Conservation (phyloP, 805 yeast species). For the Vanderwaltozyma verrucispora region DNA sequence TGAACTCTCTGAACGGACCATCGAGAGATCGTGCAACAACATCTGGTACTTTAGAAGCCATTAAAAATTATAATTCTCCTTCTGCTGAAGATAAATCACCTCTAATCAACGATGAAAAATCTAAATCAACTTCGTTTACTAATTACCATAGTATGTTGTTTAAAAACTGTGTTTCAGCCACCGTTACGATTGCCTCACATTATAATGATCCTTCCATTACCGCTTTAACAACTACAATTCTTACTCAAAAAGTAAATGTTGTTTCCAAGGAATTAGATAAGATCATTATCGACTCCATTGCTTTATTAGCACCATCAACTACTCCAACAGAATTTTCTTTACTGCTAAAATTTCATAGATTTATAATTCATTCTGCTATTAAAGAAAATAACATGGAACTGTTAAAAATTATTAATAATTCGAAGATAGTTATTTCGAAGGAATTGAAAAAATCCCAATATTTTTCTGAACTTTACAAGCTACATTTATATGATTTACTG, state of each 20-base stretch:
- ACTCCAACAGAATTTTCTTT: slow-evolving; percentile 58
- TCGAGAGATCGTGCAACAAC: slow-evolving; percentile 8
- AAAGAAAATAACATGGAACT: slow-evolving; percentile 31
- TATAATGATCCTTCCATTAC: slow-evolving; percentile 66
- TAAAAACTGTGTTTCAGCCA: slow-evolving; percentile 59
- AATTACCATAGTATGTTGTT: slow-evolving; percentile 30
- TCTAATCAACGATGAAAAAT: not conserved
- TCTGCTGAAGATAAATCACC: not conserved
- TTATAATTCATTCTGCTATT: slow-evolving; percentile 36
- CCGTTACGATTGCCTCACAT: slow-evolving; percentile 51
- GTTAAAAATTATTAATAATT: slow-evolving; percentile 35
- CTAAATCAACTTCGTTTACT: slow-evolving; percentile 1
- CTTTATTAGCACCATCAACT: slow-evolving; percentile 49
- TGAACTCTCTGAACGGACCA: slow-evolving; percentile 8
- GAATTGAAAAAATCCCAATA: slow-evolving; percentile 21
- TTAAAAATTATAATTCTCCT: slow-evolving; percentile 3
- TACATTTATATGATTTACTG: slow-evolving; percentile 57
- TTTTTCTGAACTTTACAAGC: slow-evolving; percentile 35
- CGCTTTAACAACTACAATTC: slow-evolving; percentile 66
- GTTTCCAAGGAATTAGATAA: slow-evolving; percentile 44
- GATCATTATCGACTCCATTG: slow-evolving; percentile 49
- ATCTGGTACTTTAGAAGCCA: slow-evolving; percentile 12
- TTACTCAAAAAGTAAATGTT: slow-evolving; percentile 60
- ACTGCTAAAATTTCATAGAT: slow-evolving; percentile 48
- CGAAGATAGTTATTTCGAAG: slow-evolving; percentile 38